phyloP scores from a whole-genome alignment of 331 rosid genomes.

The Acacia concinna region DNA sequence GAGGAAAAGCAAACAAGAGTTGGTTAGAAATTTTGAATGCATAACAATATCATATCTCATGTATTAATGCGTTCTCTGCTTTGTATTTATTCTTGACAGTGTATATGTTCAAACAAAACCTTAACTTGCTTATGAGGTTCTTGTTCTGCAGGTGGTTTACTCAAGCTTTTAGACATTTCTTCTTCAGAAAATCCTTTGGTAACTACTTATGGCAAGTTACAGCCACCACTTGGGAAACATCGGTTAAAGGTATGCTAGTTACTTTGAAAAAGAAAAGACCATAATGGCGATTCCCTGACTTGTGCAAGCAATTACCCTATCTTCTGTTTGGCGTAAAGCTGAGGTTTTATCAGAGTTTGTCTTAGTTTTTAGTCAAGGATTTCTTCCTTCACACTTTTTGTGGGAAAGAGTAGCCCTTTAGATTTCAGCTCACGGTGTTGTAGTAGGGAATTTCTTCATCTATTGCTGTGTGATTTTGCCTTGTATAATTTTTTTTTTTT shows the following conservation, averaged over 20 bases:
- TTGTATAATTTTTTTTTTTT: not conserved
- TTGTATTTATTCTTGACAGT: not conserved
- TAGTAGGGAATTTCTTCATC: not conserved
- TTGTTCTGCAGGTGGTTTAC: conserved; percentile 73
- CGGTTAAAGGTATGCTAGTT: conserved; percentile 76
- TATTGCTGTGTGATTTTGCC: not conserved
- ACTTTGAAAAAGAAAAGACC: not conserved
- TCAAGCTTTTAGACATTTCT: conserved; percentile 80
- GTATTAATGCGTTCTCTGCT: not conserved
- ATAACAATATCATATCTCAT: not conserved
- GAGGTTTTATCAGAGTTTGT: not conserved
- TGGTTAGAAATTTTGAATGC: not conserved
- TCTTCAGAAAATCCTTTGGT: conserved; percentile 61
- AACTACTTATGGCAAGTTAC: conserved; percentile 93
- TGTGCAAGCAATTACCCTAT: not conserved
- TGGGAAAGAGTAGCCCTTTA: not conserved
- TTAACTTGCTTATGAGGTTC: conserved; percentile 26
- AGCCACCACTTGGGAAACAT: conserved; percentile 98
- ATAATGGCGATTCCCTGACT: not conserved
- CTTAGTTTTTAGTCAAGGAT: not conserved
- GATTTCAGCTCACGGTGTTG: not conserved
- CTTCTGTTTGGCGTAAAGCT: conserved; percentile 2
- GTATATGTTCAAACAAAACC: not conserved
- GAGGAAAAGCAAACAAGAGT: not conserved
- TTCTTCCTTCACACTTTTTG: not conserved